Conservation (phyloP, 352 stramenopile genomes). For the Pythium pyrilobum region DNA sequence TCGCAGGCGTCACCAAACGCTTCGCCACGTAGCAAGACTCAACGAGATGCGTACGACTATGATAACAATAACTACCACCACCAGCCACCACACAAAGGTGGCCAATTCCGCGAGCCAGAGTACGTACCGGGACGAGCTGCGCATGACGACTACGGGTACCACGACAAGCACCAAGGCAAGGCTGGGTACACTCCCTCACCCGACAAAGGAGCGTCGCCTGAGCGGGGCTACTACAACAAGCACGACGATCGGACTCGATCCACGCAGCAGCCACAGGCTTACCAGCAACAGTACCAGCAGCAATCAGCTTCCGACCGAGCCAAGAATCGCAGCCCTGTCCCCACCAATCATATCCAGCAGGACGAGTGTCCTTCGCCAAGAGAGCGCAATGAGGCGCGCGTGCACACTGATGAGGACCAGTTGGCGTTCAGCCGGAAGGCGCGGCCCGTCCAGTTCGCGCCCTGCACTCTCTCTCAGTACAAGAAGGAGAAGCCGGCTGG, state of each 20-base stretch:
- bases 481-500: conserved; percentile 77
- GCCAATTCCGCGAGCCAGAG: conserved; percentile 15
- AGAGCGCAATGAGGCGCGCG: conserved; percentile 56
- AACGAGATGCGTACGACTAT: conserved; percentile 26
- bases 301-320: neutral
- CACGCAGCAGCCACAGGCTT: neutral
- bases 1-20: conserved; percentile 16
- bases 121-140: conserved; percentile 27
- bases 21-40: conserved; percentile 27
- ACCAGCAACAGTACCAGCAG: neutral
- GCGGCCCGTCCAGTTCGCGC: conserved; percentile 69
- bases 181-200: conserved; percentile 5
- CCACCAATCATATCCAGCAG: neutral
- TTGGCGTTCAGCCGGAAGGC: conserved; percentile 76
- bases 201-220: conserved; percentile 10
- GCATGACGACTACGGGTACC: conserved; percentile 29
- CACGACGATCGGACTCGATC: conserved; percentile 1
- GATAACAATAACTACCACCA: conserved; percentile 29
- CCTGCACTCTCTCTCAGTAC: conserved; percentile 84
- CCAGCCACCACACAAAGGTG: neutral
- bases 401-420: conserved; percentile 55
- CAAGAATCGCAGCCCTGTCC: conserved; percentile 18
- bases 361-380: conserved; percentile 39
- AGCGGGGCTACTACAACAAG: conserved; percentile 9
- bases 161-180: conserved; percentile 4